Evolutionary conservation across 768 basidiomycete species (phyloP), one percentile per base, ranked within the genome.

Genomic region (Hygrophorus russula): DNA sequence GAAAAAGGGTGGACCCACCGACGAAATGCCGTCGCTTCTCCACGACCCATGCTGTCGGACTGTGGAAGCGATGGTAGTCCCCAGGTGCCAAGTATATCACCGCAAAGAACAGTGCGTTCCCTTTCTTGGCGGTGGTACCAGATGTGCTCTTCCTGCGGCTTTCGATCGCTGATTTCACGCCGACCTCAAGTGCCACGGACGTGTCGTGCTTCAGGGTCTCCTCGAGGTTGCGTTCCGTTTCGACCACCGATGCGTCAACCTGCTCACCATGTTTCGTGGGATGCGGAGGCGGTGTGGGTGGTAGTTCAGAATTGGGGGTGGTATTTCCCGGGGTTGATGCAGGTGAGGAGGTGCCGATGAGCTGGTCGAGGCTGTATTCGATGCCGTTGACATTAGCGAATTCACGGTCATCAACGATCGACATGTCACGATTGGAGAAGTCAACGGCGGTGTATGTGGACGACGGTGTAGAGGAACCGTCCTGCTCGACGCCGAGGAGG

Each of bases 61-160:
- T 84, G 61, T 99, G 96, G 74, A 96, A 99, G 12, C 94, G 78
- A 56, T 99, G 94, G 61, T 98, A 98, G 58, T 99, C 96, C 1
- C 96, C 94, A 1, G 96, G 96, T 0, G 94, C 96, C 44, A 99
- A 84, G 65, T 98, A 99, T 47, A 99, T 84, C 52, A 99, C 96
- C 17, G 84, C 67, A 61, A 97, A 99, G 65, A 79, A 96, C 17
- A 98, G 76, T 13, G 79, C 72, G 56, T 97, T 83, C 11, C 88
- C 90, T 2, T 81, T 74, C 49, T 76, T 75, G 30, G 41, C 45
- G 11, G 9, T 41, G 13, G 60, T 58, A 5, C 51, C 44, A 38
- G 57, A 60, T 29, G 57, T 56, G 30, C 56, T 57, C 9, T 59
- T 51, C 38, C 59, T 53, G 14, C 56, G 45, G 1, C 53, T 36